Evolutionary conservation across 1,284 basidiomycete genomes (phyloP).

Genomic region (Anthracocystis walkeri): DNA sequence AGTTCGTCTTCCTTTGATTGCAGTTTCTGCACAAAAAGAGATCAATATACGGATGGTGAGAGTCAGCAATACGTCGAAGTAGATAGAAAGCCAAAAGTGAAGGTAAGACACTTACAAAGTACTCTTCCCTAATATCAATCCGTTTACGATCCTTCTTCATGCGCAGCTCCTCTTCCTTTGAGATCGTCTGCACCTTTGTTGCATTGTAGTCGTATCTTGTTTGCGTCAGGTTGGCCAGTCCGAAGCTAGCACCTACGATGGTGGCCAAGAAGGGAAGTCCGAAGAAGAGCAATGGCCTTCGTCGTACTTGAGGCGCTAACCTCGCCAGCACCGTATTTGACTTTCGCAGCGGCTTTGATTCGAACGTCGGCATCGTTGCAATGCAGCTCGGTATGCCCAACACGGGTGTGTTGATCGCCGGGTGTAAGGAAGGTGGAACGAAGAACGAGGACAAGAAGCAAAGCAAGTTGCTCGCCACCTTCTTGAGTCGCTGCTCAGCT

Average conservation of each 20-base stretch:
- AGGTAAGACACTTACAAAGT: slow-evolving; percentile 73
- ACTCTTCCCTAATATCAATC: slow-evolving; percentile 94
- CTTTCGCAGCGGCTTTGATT: slow-evolving; percentile 48
- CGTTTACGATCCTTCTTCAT: slow-evolving; percentile 83
- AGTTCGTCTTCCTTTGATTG: slow-evolving; percentile 76
- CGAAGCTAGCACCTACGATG: slow-evolving; percentile 89
- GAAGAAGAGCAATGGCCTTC: slow-evolving; percentile 74
- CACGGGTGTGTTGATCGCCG: too few relatives aligned
- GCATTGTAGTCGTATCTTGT: slow-evolving; percentile 90
- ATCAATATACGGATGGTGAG: not conserved
- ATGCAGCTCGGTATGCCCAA: not conserved
- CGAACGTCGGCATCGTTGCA: slow-evolving; percentile 46
- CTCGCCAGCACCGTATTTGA: slow-evolving; percentile 30
- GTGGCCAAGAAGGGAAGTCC: slow-evolving; percentile 87
- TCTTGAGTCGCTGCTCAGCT: not conserved
- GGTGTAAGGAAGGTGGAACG: not conserved
- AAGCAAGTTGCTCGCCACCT: slow-evolving; percentile 1
- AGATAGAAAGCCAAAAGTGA: not conserved
- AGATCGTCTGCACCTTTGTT: slow-evolving; percentile 80
- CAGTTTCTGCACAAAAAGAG: too few relatives aligned
- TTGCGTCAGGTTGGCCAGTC: slow-evolving; percentile 84
- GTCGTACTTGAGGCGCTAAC: slow-evolving; percentile 62
- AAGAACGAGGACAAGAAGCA: not conserved
- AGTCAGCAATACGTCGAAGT: not conserved
- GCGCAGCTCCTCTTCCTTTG: slow-evolving; percentile 84